These are phyloP conservation scores for Flaveria bidentis DNA, from an alignment of 129 eudicot species.

Conservation along the genomic window DNA sequence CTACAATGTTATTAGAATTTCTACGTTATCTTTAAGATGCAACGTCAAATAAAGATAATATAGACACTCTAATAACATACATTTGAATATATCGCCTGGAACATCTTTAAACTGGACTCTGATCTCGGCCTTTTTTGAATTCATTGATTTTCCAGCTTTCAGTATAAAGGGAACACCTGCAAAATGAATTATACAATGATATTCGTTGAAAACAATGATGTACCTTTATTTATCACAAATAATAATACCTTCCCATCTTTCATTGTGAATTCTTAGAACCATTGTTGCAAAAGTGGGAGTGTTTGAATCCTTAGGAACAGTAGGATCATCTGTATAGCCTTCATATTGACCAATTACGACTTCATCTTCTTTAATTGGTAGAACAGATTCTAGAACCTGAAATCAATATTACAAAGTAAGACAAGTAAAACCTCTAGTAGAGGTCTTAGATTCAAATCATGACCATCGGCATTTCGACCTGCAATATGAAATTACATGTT, in stretches of 20 bases:
- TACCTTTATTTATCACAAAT: too few species aligned
- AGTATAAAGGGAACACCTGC: conserved; percentile 94
- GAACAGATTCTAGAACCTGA: conserved; percentile 86
- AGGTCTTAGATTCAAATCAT: too few species aligned
- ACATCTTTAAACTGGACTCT: conserved; percentile 39
- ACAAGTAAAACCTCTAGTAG: too few species aligned
- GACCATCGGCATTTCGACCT: not conserved
- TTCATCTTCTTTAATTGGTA: conserved; percentile 68
- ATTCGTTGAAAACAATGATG: not conserved
- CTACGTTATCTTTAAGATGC: not conserved
- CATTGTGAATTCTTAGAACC: conserved; percentile 79
- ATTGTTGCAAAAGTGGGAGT: conserved; percentile 95
- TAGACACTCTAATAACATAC: conserved; percentile 17
- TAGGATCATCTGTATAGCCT: conserved; percentile 82
- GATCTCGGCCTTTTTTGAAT: conserved; percentile 38
- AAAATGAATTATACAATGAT: conserved; percentile 21
- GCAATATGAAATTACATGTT: too few species aligned
- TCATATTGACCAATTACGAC: conserved; percentile 98
- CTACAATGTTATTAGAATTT: not conserved
- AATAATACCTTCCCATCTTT: conserved; percentile 89
- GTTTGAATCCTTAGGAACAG: conserved; percentile 87
- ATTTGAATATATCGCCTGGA: conserved; percentile 36
- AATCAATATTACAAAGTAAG: conserved; percentile 10
- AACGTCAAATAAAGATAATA: not conserved
- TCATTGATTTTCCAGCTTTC: conserved; percentile 83